Conservation (phyloP, 257 asterid species). For the Nyctanthes arbortristis region DNA sequence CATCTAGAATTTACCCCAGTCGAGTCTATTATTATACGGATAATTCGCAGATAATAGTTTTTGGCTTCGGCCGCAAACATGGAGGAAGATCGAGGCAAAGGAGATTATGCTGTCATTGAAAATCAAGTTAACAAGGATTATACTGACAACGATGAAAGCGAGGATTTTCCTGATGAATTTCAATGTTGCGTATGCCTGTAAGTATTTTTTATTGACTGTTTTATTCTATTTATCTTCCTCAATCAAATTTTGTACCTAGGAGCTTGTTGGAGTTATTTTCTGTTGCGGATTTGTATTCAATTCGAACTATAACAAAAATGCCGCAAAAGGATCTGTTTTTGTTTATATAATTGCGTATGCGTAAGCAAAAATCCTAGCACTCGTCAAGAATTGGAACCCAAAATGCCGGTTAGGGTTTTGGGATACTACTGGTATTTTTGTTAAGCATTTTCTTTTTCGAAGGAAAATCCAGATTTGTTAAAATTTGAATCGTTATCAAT, state of each 20-base stretch:
- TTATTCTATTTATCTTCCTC: not conserved
- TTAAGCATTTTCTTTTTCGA: not conserved
- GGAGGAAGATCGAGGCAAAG: slow-evolving; percentile 35
- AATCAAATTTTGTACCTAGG: not conserved
- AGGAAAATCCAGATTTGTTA: not conserved
- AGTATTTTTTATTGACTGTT: slow-evolving; percentile 17
- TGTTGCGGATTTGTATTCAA: not conserved
- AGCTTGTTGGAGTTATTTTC: not conserved
- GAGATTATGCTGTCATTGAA: slow-evolving; percentile 20
- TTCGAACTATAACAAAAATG: not conserved
- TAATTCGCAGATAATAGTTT: no score
- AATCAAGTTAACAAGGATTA: slow-evolving; percentile 20
- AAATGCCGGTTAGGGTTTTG: not conserved
- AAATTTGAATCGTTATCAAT: not conserved
- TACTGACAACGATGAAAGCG: slow-evolving; percentile 24
- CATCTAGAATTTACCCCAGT: no score
- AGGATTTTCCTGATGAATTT: slow-evolving; percentile 56
- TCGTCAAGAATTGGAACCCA: not conserved
- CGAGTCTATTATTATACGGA: no score
- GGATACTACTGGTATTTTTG: not conserved
- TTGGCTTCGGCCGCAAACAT: slow-evolving; percentile 18
- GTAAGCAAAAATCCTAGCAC: not conserved
- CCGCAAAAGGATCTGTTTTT: not conserved
- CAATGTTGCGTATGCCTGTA: slow-evolving; percentile 72
- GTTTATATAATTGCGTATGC: not conserved